These are phyloP conservation scores for Graphilbum fragrans DNA, from an alignment of 2,329 filamentous ascomycete species.

Conservation along the genomic window DNA sequence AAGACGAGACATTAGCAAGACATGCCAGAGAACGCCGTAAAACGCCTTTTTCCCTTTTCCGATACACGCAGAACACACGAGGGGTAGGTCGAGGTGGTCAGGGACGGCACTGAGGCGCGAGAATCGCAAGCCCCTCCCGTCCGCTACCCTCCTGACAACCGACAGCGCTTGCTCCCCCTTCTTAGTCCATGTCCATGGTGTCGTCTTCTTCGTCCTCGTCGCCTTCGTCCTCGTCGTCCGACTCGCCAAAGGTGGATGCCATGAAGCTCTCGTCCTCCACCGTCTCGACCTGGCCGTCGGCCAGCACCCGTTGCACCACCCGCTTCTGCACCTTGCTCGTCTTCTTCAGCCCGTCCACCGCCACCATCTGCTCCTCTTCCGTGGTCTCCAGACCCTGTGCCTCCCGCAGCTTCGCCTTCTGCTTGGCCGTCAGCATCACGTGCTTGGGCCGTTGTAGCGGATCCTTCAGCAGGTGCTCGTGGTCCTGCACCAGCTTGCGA, in stretches of 20 bases:
- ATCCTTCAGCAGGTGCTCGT: conserved; percentile 80
- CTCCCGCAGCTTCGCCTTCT: conserved; percentile 39
- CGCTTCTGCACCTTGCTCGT: conserved; percentile 9
- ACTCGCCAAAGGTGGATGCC: background rate
- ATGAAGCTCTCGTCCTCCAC: conserved; percentile 11
- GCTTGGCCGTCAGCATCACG: conserved; percentile 26
- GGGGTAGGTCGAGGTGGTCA: no score
- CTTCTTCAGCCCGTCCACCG: conserved; percentile 14
- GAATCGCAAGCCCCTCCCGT: no score
- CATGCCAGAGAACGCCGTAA: background rate
- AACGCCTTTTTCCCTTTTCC: background rate
- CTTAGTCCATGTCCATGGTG: conserved; percentile 27
- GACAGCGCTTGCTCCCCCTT: no score
- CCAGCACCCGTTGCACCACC: conserved; percentile 20
- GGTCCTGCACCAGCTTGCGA: conserved; percentile 79
- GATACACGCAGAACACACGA: background rate
- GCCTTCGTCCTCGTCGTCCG: conserved; percentile 12
- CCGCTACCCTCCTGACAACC: no score
- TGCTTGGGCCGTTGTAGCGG: conserved; percentile 22
- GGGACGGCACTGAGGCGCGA: no score
- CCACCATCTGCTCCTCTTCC: conserved; percentile 7
- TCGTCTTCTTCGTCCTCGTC: conserved; percentile 23
- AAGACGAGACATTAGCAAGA: no score
- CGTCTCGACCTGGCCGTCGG: conserved; percentile 26
- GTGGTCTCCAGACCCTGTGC: conserved; percentile 20